Evolutionary conservation across 352 stramenopile genomes (phyloP).

Genomic region (Phytopythium mirpurense): DNA sequence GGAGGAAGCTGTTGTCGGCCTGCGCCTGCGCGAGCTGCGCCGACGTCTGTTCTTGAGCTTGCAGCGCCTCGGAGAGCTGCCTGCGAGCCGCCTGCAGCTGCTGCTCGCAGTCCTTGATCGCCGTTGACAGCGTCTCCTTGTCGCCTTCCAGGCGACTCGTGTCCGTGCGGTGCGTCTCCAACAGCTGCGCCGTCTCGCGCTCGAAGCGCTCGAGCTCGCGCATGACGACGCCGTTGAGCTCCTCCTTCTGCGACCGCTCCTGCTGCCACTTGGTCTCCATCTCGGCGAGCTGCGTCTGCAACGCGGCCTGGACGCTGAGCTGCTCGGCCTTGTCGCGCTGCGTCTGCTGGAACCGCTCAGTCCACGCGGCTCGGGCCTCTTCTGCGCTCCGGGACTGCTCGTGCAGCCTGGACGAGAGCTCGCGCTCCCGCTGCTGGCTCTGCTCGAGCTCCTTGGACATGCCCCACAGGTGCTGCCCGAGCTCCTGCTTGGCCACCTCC

Average conservation of each 20-base stretch:
- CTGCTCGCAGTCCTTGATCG: slow-evolving; percentile 17
- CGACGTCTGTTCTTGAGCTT: slow-evolving; percentile 24
- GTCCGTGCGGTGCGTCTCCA: slow-evolving; percentile 12
- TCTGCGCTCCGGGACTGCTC: slow-evolving; percentile 1
- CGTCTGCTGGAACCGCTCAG: slow-evolving; percentile 33
- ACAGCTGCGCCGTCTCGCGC: slow-evolving; percentile 26
- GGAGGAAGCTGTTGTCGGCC: slow-evolving; percentile 35
- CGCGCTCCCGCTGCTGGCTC: slow-evolving; percentile 32
- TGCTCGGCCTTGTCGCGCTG: slow-evolving; percentile 41
- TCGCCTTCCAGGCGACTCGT: neutral
- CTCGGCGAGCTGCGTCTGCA: slow-evolving; percentile 35
- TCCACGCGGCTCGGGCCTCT: slow-evolving; percentile 1
- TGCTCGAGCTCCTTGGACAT: slow-evolving; percentile 38
- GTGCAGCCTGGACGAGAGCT: slow-evolving; percentile 29
- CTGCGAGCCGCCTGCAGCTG: slow-evolving; percentile 16
- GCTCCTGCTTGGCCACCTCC: slow-evolving; percentile 41
- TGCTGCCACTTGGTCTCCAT: slow-evolving; percentile 21
- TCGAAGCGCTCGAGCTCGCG: slow-evolving; percentile 42
- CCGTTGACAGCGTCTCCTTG: neutral
- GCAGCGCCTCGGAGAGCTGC: slow-evolving; percentile 9
- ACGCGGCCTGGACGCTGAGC: slow-evolving; percentile 17
- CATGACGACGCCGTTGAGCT: slow-evolving; percentile 56
- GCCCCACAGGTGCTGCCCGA: slow-evolving; percentile 59
- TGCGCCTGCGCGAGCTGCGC: slow-evolving; percentile 26
- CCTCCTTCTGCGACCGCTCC: slow-evolving; percentile 58